These are phyloP conservation scores for Luzula sylvatica DNA, from an alignment of 176 grass and related monocot genomes.

Conservation along the genomic window DNA sequence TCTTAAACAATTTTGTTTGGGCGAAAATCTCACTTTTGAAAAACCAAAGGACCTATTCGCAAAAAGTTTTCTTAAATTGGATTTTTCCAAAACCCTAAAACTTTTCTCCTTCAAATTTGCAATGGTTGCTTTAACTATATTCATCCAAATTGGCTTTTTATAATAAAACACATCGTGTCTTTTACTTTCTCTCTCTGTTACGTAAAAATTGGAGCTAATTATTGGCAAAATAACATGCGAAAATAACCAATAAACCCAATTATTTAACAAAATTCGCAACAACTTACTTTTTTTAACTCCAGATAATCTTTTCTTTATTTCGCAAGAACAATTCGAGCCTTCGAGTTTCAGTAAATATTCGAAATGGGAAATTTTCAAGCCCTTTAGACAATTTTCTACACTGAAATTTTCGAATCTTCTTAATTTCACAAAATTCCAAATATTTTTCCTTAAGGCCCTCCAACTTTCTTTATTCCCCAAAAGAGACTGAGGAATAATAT, in stretches of 20 bases:
- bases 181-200: slow-evolving; percentile 70
- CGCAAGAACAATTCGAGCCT: slow-evolving; percentile 40
- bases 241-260: slow-evolving; percentile 90
- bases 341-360: slow-evolving; percentile 57
- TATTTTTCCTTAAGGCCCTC: slow-evolving; percentile 64
- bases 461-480: slow-evolving; percentile 51
- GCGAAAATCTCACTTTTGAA: slow-evolving; percentile 72
- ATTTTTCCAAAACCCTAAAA: slow-evolving; percentile 28
- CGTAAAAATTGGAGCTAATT: slow-evolving; percentile 65
- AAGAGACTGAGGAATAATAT: slow-evolving; percentile 52
- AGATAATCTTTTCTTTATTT: slow-evolving; percentile 14
- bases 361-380: slow-evolving; percentile 50
- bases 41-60: slow-evolving; percentile 22
- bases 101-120: slow-evolving; percentile 35
- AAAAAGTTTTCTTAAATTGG: slow-evolving; percentile 21
- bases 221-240: slow-evolving; percentile 58
- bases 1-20: slow-evolving; percentile 61
- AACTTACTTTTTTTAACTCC: slow-evolving; percentile 19
- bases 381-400: slow-evolving; percentile 46
- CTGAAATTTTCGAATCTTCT: slow-evolving; percentile 47
- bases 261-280: slow-evolving; percentile 41
- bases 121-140: slow-evolving; percentile 37
- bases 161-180: slow-evolving; percentile 90
- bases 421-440: slow-evolving; percentile 69
- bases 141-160: slow-evolving; percentile 59